Percentiles rank a stretch among this genome's conserved stretches.
Conservation (phyloP, 306 rosid genomes). For the Aeschynomene evenia region DNA sequence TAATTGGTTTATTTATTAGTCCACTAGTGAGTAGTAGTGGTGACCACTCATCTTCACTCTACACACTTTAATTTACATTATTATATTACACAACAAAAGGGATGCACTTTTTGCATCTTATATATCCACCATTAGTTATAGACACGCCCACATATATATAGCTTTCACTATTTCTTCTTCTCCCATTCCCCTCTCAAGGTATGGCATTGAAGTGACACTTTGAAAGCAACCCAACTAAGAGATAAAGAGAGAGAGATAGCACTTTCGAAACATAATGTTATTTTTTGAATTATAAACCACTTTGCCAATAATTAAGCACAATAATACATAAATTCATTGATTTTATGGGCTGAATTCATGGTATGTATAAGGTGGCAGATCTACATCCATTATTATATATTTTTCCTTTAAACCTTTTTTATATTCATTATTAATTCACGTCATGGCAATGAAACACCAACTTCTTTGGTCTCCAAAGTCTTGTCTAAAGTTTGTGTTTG, state of each 20-base stretch:
- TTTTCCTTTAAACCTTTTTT: not conserved
- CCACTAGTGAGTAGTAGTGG: no score
- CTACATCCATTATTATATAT: no score
- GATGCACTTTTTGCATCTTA: not conserved
- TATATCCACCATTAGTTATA: not conserved
- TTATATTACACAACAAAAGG: not conserved
- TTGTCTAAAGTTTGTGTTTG: not conserved
- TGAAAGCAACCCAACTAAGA: not conserved
- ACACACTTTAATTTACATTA: not conserved
- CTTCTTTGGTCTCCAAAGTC: not conserved
- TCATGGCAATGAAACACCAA: not conserved
- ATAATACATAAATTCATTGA: not conserved
- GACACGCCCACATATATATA: not conserved
- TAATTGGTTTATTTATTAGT: not conserved
- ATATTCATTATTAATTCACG: not conserved
- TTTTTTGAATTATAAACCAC: not conserved
- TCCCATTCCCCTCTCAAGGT: not conserved
- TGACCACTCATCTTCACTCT: not conserved
- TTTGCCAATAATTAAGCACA: not conserved
- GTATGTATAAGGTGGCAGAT: not conserved
- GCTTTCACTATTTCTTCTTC: not conserved
- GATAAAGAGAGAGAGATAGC: no score
- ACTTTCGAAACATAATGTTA: not conserved
- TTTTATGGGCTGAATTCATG: not conserved
- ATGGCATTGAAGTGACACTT: not conserved